Percentiles rank a stretch among this genome's conserved stretches.
These are phyloP conservation scores for Lipomyces yamadae DNA, from an alignment of 805 yeast genomes.

Conservation along the genomic window DNA sequence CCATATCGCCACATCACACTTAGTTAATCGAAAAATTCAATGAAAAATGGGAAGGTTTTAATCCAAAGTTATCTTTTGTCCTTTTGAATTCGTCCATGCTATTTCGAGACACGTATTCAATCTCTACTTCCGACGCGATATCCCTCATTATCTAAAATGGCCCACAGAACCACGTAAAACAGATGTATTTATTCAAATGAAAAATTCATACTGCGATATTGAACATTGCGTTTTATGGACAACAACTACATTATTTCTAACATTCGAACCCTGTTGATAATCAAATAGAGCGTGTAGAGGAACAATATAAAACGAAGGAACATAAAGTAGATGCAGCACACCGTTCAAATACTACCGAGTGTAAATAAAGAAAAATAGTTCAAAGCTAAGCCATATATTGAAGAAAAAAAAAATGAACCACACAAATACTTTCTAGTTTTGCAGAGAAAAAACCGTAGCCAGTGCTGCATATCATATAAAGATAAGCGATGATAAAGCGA, in stretches of 20 bases:
- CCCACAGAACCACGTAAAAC: neutral
- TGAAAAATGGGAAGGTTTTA: too few relatives aligned
- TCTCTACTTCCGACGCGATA: too few relatives aligned
- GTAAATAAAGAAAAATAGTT: neutral
- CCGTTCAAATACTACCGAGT: constrained; percentile 1
- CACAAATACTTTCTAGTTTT: neutral
- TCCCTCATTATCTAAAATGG: neutral
- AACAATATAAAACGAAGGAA: neutral
- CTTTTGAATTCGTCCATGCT: too few relatives aligned
- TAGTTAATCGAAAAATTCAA: neutral
- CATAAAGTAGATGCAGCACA: neutral
- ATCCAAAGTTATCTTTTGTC: too few relatives aligned
- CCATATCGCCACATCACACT: neutral
- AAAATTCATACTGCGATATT: neutral
- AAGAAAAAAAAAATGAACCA: neutral
- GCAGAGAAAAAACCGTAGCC: neutral
- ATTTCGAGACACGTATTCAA: too few relatives aligned
- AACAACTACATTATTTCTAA: constrained; percentile 2
- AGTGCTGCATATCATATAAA: neutral
- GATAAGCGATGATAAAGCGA: neutral
- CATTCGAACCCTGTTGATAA: neutral
- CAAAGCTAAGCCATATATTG: constrained; percentile 4
- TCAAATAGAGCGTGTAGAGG: neutral
- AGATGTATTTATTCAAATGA: neutral
- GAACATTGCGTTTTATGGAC: neutral